Conservation (phyloP, 2,329 filamentous ascomycete species). For the Penicillium vulpinum region DNA sequence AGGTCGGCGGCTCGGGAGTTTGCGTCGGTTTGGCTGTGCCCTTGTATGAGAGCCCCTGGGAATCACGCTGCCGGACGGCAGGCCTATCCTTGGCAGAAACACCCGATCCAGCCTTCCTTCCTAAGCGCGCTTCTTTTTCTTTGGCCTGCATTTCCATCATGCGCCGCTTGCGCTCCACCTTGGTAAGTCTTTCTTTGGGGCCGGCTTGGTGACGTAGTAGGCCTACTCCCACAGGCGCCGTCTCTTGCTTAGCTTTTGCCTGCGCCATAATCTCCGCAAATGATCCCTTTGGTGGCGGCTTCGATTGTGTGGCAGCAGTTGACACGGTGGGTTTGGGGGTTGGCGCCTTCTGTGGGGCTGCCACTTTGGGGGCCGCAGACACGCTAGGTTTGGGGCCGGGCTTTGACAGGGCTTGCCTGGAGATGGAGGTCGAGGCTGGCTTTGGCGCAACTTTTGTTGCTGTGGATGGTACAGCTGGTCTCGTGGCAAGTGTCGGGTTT, state of each 20-base stretch:
- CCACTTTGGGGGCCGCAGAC: constrained; percentile 19
- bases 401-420: constrained; percentile 18
- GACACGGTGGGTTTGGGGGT: constrained; percentile 7
- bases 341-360: constrained; percentile 20
- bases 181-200: constrained; percentile 57
- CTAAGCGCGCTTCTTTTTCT: constrained; percentile 37
- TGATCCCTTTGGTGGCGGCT: constrained; percentile 57
- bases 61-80: constrained; percentile 33
- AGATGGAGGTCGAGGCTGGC: constrained; percentile 7
- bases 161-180: constrained; percentile 54
- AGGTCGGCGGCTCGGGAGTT: constrained; percentile 29
- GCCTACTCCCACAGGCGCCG: constrained; percentile 49
- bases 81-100: constrained; percentile 22
- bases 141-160: constrained; percentile 44
- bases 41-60: constrained; percentile 38
- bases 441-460: constrained; percentile 21
- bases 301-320: constrained; percentile 27
- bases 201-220: constrained; percentile 57
- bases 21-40: constrained; percentile 39
- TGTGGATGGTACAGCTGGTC: constrained; percentile 18
- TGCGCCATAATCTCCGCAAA: constrained; percentile 61
- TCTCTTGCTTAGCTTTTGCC: constrained; percentile 56
- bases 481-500: constrained; percentile 20
- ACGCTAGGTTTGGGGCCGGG: constrained; percentile 21
- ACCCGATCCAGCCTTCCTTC: constrained; percentile 29